phyloP scores from a whole-genome alignment of 2,329 filamentous ascomycete genomes.

The Fusarium poae region DNA sequence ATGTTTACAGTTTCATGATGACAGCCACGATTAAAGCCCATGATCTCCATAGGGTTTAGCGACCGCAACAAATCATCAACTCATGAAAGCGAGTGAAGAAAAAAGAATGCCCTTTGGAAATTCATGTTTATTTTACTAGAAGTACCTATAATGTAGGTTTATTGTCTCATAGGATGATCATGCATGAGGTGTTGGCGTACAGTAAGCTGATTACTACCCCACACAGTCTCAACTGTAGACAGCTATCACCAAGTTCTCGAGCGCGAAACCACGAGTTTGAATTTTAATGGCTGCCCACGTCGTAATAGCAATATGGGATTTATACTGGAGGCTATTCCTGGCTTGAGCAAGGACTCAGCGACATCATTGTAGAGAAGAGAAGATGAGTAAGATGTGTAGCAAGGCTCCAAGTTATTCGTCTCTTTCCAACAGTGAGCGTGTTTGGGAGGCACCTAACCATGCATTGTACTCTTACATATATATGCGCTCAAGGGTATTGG shows the following conservation, averaged over 20 bases:
- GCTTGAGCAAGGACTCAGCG: constrained; percentile 4
- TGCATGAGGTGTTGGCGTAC: neutral
- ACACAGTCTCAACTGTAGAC: constrained; percentile 23
- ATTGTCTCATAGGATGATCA: neutral
- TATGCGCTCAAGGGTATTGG: neutral
- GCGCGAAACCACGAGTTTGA: constrained; percentile 39
- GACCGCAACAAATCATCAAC: neutral
- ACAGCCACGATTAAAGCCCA: neutral
- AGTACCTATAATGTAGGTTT: neutral
- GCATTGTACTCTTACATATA: neutral
- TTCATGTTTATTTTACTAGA: neutral
- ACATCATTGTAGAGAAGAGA: neutral
- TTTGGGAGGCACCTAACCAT: neutral
- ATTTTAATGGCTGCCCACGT: constrained; percentile 37
- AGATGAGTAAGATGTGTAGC: neutral
- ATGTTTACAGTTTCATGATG: neutral
- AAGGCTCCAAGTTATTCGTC: neutral
- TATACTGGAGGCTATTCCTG: neutral
- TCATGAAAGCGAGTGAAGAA: neutral
- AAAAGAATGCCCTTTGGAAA: accelerated
- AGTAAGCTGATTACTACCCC: constrained; percentile 18
- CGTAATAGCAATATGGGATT: constrained; percentile 3
- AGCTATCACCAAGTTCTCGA: constrained; percentile 9
- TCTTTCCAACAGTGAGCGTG: neutral
- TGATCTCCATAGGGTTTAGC: neutral